These are phyloP conservation scores for Phytophthora rubi DNA, from an alignment of 352 stramenopile genomes.

Conservation along the genomic window DNA sequence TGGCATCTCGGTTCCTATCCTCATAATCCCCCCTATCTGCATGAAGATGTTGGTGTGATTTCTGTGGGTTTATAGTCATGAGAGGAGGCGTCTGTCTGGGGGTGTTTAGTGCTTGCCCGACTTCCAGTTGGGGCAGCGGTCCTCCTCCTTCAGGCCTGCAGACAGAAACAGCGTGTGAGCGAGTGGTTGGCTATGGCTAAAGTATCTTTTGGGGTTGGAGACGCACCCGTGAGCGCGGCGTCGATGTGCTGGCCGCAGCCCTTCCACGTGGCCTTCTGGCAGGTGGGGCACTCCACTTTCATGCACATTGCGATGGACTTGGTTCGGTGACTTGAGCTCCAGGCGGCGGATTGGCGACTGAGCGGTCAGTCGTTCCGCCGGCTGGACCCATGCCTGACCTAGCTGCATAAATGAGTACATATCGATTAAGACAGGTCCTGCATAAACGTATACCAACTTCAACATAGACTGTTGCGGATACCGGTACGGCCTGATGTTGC, in stretches of 20 bases:
- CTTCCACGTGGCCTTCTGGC: conserved; percentile 68
- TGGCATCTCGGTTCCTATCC: conserved; percentile 5
- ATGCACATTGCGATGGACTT: conserved; percentile 46
- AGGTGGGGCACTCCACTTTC: conserved; percentile 65
- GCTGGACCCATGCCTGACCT: background rate
- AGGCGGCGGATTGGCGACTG: conserved; percentile 25
- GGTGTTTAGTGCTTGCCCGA: conserved; percentile 52
- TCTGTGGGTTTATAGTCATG: background rate
- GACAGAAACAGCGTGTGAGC: background rate
- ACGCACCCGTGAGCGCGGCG: conserved; percentile 44
- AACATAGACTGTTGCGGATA: background rate
- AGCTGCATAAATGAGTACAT: background rate
- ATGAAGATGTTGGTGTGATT: background rate
- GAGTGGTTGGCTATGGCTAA: background rate
- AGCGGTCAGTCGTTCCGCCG: background rate
- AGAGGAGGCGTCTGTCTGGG: background rate
- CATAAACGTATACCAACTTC: background rate
- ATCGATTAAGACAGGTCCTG: background rate
- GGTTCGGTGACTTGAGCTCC: conserved; percentile 7
- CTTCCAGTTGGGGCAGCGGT: conserved; percentile 66
- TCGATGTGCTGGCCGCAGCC: conserved; percentile 69
- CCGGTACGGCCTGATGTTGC: too few relatives aligned
- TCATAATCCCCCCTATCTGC: background rate
- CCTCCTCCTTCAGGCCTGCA: conserved; percentile 48
- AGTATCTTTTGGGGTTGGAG: background rate